Evolutionary conservation across 2,329 filamentous ascomycete genomes (phyloP).

Genomic region (Arthrobotrys musiformis): DNA sequence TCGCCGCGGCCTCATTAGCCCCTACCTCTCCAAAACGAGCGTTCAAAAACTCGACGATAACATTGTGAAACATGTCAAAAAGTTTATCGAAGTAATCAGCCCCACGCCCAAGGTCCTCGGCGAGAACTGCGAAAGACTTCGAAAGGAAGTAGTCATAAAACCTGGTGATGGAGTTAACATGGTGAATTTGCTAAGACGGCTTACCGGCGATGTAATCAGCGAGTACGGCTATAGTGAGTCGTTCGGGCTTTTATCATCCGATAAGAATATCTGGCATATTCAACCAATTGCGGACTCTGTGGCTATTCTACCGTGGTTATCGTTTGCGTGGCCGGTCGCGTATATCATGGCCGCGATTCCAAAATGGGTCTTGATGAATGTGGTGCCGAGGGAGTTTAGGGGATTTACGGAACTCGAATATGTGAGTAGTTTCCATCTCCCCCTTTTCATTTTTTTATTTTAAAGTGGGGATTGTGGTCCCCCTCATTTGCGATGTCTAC

Average conservation of each 20-base stretch:
- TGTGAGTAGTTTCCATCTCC: background rate
- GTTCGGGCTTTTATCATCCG: background rate
- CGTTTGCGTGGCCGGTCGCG: background rate
- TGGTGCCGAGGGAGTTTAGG: background rate
- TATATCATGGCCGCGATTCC: background rate
- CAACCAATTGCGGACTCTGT: constrained; percentile 4
- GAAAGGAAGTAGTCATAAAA: background rate
- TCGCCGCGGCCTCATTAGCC: background rate
- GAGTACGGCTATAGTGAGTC: constrained; percentile 26
- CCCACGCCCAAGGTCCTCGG: background rate
- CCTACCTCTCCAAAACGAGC: constrained; percentile 14
- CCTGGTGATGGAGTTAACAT: background rate
- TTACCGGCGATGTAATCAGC: constrained; percentile 18
- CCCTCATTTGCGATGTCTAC: too few relatives aligned
- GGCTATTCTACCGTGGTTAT: background rate
- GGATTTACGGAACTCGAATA: background rate
- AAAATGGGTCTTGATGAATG: background rate
- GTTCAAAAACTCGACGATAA: constrained; percentile 27
- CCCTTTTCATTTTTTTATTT: too few relatives aligned
- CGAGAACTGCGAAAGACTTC: background rate
- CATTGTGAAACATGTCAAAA: constrained; percentile 9
- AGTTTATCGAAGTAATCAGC: background rate
- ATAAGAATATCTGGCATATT: constrained; percentile 1
- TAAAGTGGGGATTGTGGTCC: too few relatives aligned
- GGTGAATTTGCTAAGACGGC: constrained; percentile 3